A percentile compares a stretch with the other conserved stretches of the same genome.
Conservation (phyloP, 2,329 filamentous ascomycete genomes). For the Acephala macrosclerotiorum region DNA sequence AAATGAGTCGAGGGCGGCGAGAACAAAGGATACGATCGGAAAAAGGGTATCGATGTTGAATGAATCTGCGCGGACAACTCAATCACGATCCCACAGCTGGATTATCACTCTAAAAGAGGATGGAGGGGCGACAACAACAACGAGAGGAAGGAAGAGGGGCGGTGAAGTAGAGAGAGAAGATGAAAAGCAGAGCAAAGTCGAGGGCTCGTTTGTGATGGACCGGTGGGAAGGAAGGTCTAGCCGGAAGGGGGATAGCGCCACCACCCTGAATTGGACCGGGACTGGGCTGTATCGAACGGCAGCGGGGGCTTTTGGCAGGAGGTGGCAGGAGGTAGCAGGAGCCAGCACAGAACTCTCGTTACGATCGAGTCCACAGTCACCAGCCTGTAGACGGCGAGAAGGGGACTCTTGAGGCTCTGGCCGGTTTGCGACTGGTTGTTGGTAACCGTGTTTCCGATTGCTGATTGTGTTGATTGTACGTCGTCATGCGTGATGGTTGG, state of each 20-base stretch:
- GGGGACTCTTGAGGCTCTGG: constrained; percentile 15
- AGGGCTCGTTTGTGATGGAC: constrained; percentile 27
- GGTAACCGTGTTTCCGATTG: background rate
- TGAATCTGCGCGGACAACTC: constrained; percentile 17
- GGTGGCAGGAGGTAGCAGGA: background rate
- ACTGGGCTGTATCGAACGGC: background rate
- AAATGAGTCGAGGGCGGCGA: constrained; percentile 6
- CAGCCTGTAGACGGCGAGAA: constrained; percentile 12
- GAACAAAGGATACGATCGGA: background rate
- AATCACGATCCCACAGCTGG: constrained; percentile 22
- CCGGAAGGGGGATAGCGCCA: constrained; percentile 11
- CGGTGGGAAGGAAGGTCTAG: constrained; percentile 8
- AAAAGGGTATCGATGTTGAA: constrained; percentile 14
- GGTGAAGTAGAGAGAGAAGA: constrained; percentile 30
- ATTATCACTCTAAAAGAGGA: constrained; percentile 32
- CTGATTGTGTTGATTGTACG: background rate
- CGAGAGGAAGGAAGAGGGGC: constrained; percentile 32
- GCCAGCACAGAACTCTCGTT: background rate
- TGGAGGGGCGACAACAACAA: constrained; percentile 27
- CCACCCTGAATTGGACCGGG: background rate
- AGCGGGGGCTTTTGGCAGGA: background rate
- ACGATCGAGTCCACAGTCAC: background rate
- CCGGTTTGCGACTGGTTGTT: background rate
- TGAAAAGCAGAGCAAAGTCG: constrained; percentile 30
- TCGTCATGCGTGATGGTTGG: background rate